Percentiles rank a stretch among this genome's conserved stretches.
These are phyloP conservation scores for Fusarium globosum DNA, from an alignment of 2,329 filamentous ascomycete species.

Conservation along the genomic window DNA sequence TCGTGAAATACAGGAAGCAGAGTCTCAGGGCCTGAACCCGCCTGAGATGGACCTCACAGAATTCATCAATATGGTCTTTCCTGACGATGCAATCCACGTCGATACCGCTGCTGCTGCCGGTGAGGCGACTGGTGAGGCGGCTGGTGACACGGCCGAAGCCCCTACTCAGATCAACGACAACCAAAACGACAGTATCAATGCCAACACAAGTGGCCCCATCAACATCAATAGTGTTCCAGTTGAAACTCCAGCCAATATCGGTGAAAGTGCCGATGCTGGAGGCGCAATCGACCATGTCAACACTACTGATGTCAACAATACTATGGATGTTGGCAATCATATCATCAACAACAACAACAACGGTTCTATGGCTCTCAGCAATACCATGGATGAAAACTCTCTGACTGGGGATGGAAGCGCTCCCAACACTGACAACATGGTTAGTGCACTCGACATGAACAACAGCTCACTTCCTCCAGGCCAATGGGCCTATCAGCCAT, in stretches of 20 bases:
- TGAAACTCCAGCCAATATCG: neutral
- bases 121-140: neutral
- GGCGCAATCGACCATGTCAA: neutral
- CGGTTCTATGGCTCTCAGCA: neutral
- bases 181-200: neutral
- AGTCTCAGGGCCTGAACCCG: neutral
- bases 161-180: neutral
- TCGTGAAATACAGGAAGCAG: neutral
- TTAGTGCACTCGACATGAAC: too few species aligned
- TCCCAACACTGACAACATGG: neutral
- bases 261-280: neutral
- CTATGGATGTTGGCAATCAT: neutral
- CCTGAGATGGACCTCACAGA: neutral
- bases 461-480: neutral
- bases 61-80: neutral
- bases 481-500: neutral
- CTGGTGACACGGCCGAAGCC: neutral
- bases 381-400: neutral
- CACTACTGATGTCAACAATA: neutral
- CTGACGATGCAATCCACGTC: neutral
- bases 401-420: neutral
- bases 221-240: neutral
- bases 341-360: neutral
- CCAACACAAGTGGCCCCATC: neutral
- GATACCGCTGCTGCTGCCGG: neutral